Percentiles rank a stretch among this genome's conserved stretches.
phyloP scores from a whole-genome alignment of 2,329 filamentous ascomycete species.

The Xylaria digitata region DNA sequence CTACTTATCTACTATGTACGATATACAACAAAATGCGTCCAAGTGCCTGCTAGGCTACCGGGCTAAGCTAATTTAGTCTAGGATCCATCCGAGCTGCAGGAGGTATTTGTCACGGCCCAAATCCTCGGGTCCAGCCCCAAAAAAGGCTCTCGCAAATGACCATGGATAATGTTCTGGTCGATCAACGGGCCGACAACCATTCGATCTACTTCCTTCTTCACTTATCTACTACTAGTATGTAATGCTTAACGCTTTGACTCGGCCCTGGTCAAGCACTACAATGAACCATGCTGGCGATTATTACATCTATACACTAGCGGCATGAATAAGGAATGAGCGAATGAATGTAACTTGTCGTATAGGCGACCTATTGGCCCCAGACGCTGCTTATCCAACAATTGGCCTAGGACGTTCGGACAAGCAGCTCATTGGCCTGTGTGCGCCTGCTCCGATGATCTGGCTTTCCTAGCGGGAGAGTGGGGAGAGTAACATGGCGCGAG shows the following conservation, averaged over 20 bases:
- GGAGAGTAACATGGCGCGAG: conserved; percentile 9
- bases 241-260: conserved; percentile 12
- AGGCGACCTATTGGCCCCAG: neutral
- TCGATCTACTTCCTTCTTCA: conserved; percentile 13
- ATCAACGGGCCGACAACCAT: conserved; percentile 24
- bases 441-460: conserved; percentile 24
- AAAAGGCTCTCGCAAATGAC: conserved; percentile 6
- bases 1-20: neutral
- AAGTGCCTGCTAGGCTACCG: neutral
- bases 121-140: conserved; percentile 31
- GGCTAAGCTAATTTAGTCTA: neutral
- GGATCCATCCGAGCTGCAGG: conserved; percentile 8
- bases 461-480: neutral
- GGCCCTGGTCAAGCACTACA: conserved; percentile 12
- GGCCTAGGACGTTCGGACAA: conserved; percentile 1
- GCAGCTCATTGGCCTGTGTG: conserved; percentile 11
- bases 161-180: conserved; percentile 7
- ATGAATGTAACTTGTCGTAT: neutral
- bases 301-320: neutral
- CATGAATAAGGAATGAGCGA: neutral
- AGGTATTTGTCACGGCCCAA: conserved; percentile 38
- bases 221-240: neutral
- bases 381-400: conserved; percentile 8
- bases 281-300: conserved; percentile 11
- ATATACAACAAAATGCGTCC: neutral